Base-by-base conservation (phyloP, 345 rosid genomes). In the Sapria himalayana region DNA sequence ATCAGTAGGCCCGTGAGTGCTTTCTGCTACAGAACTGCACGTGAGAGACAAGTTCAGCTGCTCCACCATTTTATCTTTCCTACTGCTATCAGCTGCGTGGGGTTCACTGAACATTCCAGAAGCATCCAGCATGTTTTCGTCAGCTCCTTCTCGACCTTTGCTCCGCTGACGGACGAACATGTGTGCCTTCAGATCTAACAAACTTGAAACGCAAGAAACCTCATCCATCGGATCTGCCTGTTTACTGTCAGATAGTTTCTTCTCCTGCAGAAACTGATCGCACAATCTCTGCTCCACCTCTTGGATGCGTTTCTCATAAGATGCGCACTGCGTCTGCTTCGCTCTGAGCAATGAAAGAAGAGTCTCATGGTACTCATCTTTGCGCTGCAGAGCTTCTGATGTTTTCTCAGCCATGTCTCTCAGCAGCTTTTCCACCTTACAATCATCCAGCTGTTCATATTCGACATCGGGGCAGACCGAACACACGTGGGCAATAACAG, bases 71-170 rank as follows among this genome's bases (percentile, higher is more conserved):
- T 68, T 74, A 57, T 76, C 77, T 60, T 74, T 82, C 51, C 56
- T 69, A 50, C 68, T 67, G 60, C 68, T 75, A 46, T 69, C 84
- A 11, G 42, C 47, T 25, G 42, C 63, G 40, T 67, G 79, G 19
- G 73, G 78, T 56, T 91, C 95, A 65, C 73, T 63, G 33, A 69
- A 59, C 61, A 74, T 57, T 43, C 67, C 74, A 42, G 89, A 80
- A 31, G 92, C 77, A 52, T 91, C 99, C 76, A 80, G 52, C 99
- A 91, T 80, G 52, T 80, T 75, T 54, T 80, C 95, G 73, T 91
- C 99, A 54, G 55, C 73, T 27, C 80, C 94, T 69, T 84, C 99
- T 60, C 80, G 64, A 53, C 62, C 67, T 69, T 73, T 84, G 63
- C 73, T 66, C 24, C 65, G 59, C 57, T 77, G 86, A 57, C 73